Base-by-base conservation (phyloP, 441 rosid genomes). In the Codiaeum variegatum region DNA sequence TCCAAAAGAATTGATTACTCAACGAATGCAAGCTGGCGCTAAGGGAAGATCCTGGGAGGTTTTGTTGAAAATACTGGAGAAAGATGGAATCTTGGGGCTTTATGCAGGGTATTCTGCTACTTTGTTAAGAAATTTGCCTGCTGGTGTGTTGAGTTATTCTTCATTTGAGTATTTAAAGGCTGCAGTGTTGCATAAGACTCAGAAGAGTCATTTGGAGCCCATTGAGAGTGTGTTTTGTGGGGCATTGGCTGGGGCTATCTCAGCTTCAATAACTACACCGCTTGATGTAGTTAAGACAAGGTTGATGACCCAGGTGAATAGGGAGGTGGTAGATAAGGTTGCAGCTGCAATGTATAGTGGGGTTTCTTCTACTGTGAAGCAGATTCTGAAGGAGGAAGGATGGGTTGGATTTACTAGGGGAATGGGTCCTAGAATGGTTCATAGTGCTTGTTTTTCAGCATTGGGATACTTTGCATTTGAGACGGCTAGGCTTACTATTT, bases 21-120 rank as follows among this genome's bases (percentile, higher is more conserved):
- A 92, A 78, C 82, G 93, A 76, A 91, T 94, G 97, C 99, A 94
- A 71, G 97, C 91, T 12, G 96, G 94, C 51, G 96, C 92, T 2
- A 83, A 84, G 77, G 99, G 97, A 1, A 81, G 94, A 72, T 92
- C 99, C 0, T 91, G 96, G 83, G 77, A 90, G 75, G 98, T 90
- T 2, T 67, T 91, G 80, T 75, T 91, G 81, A 81, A 77, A 69
- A 90, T 92, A 19, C 71, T 94, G 31, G 94, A 91, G 82, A 88
- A 88, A 76, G 98, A 94, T 78, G 98, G 98, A 1, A 54, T 92
- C 5, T 81, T 88, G 84, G 97, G 98, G 13, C 94, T 90, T 13
- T 92, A 94, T 66, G 96, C 98, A 0, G 97, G 98, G 31, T 92
- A 92, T 72, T 88, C 97, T 21, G 99, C 99, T 6, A 92, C 98